A percentile compares a stretch with the other conserved stretches of the same genome.
These are phyloP conservation scores for Sequoia sempervirens DNA, from an alignment of 75 land plant species.

Conservation along the genomic window DNA sequence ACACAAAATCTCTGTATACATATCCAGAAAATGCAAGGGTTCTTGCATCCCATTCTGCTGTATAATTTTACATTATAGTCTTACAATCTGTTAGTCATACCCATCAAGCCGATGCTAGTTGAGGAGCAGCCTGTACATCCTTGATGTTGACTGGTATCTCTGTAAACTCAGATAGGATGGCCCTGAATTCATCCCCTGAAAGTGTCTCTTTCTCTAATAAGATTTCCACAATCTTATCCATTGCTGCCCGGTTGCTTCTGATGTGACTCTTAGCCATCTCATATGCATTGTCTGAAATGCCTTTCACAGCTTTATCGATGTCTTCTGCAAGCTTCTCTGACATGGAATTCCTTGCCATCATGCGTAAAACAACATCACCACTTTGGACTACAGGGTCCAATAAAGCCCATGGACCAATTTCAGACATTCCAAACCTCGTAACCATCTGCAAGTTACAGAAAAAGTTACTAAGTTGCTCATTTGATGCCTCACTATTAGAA, in stretches of 20 bases:
- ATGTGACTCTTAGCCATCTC: slow-evolving; percentile 64
- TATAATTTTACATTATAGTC: neutral
- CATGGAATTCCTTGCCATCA: slow-evolving; percentile 86
- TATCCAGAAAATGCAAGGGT: neutral
- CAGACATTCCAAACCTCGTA: slow-evolving; percentile 85
- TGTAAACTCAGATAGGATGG: slow-evolving; percentile 66
- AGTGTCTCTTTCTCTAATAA: slow-evolving; percentile 81
- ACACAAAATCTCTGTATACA: neutral
- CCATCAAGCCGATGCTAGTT: slow-evolving; percentile 6
- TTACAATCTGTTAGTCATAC: neutral
- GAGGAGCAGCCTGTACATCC: neutral
- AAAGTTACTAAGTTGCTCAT: neutral
- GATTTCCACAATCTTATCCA: slow-evolving; percentile 76
- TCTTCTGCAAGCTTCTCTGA: slow-evolving; percentile 90
- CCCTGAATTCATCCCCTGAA: slow-evolving; percentile 75
- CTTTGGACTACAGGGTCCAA: slow-evolving; percentile 60
- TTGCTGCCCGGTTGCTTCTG: slow-evolving; percentile 71
- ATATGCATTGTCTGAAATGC: slow-evolving; percentile 68
- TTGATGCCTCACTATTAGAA: neutral
- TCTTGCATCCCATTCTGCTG: neutral
- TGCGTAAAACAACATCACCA: slow-evolving; percentile 73
- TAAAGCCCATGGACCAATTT: slow-evolving; percentile 88
- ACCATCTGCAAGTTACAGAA: slow-evolving; percentile 64
- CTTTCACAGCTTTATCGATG: slow-evolving; percentile 64
- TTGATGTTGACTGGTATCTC: slow-evolving; percentile 33